A percentile compares a stretch with the other conserved stretches of the same genome.
These are phyloP conservation scores for Vanrija pseudolonga DNA, from an alignment of 1,284 basidiomycete genomes.

Conservation along the genomic window DNA sequence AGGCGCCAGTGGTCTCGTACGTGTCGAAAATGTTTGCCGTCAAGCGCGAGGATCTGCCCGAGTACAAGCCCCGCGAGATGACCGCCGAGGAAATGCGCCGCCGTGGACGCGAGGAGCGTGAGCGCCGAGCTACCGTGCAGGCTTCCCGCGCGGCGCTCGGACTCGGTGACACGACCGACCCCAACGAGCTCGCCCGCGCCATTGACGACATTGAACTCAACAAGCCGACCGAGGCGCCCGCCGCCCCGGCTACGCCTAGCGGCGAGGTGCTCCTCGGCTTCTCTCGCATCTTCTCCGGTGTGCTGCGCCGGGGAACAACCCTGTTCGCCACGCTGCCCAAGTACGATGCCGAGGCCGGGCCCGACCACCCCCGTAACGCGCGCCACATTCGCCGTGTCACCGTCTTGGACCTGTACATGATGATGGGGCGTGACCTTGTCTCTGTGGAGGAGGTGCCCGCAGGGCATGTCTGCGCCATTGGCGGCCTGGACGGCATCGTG, in stretches of 20 bases:
- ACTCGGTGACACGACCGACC: conserved; percentile 21
- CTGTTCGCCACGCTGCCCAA: conserved; percentile 83
- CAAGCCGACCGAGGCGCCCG: conserved; percentile 22
- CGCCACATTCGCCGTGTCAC: conserved; percentile 62
- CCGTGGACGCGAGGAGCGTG: conserved; percentile 63
- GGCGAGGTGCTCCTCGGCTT: conserved; percentile 80
- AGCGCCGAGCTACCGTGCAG: conserved; percentile 51
- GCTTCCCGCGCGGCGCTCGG: conserved; percentile 32
- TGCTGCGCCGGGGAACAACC: conserved; percentile 62
- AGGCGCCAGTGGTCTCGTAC: conserved; percentile 72
- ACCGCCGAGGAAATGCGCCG: conserved; percentile 85
- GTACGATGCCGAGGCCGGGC: conserved; percentile 67
- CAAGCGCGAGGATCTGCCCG: conserved; percentile 70
- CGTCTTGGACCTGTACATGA: conserved; percentile 81
- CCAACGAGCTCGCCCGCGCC: conserved; percentile 27
- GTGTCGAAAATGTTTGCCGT: conserved; percentile 99
- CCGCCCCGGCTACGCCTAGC: conserved; percentile 3
- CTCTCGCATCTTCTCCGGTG: conserved; percentile 88
- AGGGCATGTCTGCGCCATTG: conserved; percentile 93
- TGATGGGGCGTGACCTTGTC: conserved; percentile 96
- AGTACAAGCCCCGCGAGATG: conserved; percentile 70
- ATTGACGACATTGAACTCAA: conserved; percentile 23
- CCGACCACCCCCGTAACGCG: conserved; percentile 66
- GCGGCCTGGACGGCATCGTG: conserved; percentile 83
- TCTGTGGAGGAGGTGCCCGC: conserved; percentile 80